Evolutionary conservation across 805 yeast genomes (phyloP), one percentile per base, ranked within the genome.

Genomic region (Lachancea lanzarotensis): DNA sequence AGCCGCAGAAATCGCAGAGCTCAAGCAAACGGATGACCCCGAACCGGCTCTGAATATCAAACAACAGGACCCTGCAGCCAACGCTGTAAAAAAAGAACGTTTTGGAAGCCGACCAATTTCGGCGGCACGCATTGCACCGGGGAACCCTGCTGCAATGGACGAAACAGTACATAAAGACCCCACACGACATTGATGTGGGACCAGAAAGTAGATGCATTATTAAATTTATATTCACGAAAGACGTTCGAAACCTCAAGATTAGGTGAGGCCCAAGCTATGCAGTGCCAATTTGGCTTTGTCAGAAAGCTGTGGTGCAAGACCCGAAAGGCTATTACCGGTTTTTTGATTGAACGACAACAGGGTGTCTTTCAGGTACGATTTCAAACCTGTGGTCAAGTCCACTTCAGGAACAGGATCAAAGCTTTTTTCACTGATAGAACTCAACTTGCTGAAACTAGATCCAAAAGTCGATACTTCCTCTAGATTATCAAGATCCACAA

Each of bases 381-480:
- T 57, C 17, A 59, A 50, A 3, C 66, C 67, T 37, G 53, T 51
- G 2, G 54, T 56, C 6, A 55, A 37, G 46, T 60, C 60, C 11
- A 87, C 65, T 19, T 71, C 69, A 1, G 79, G 75, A 26, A 79
- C 60, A 1, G 97, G 96, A 65, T 93, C 97, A 52, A 77, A 71
- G 3, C 82, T 73, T 50, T 73, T 78, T 13, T 66, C 65, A 29
- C 76, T 72, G 39, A 89, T 80, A 2, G 84, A 75, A 1, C 75
- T 78, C 47, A 93, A 70, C 57, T 76, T 81, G 42, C 95, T 85
- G 64, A 78, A 93, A 42, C 82, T 79, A 0, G 96, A 82, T 2
- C 98, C 98, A 65, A 90, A 93, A 2, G 93, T 72, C 0, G 89
- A 66, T 40, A 82, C 74, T 49, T 89, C 95, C 42, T 84, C 89